phyloP scores from a whole-genome alignment of 1,139 yeast species.

The Candida albicans region DNA sequence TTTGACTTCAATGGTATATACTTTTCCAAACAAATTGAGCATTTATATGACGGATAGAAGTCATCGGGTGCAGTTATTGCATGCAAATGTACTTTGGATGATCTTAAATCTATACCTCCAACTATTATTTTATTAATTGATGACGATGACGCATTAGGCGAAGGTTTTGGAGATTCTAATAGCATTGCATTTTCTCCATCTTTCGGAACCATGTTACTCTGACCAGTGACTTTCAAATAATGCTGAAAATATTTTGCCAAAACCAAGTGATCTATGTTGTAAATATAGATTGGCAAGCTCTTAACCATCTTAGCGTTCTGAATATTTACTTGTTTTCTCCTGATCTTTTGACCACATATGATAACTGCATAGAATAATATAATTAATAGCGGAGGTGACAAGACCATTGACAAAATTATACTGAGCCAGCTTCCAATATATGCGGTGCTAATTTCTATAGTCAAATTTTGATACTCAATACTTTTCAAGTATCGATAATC shows the following conservation, averaged over 20 bases:
- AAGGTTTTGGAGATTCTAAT: conserved; percentile 14
- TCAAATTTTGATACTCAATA: conserved; percentile 14
- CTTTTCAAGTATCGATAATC: conserved; percentile 27
- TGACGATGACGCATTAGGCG: conserved; percentile 21
- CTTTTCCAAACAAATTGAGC: conserved; percentile 47
- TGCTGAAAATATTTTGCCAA: conserved; percentile 25
- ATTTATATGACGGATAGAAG: conserved; percentile 42
- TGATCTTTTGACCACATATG: conserved; percentile 30
- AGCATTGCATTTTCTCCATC: conserved; percentile 9
- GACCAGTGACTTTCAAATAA: conserved; percentile 29
- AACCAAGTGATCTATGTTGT: conserved; percentile 38
- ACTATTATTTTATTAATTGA: conserved; percentile 23
- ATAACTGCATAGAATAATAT: conserved; percentile 35
- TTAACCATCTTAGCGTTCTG: conserved; percentile 37
- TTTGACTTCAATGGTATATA: conserved; percentile 38
- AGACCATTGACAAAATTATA: conserved; percentile 39
- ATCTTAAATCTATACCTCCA: conserved; percentile 35
- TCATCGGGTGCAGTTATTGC: conserved; percentile 35
- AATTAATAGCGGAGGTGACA: conserved; percentile 46
- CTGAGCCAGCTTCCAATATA: conserved; percentile 43
- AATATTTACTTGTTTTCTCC: conserved; percentile 29
- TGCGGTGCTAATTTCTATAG: conserved; percentile 31
- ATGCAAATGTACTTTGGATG: conserved; percentile 20
- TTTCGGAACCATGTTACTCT: conserved; percentile 16
- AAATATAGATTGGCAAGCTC: conserved; percentile 41